Percentiles rank a stretch among this genome's conserved stretches.
Evolutionary conservation across 352 stramenopile genomes (phyloP).

Genomic region (Phytopythium ostracodes): DNA sequence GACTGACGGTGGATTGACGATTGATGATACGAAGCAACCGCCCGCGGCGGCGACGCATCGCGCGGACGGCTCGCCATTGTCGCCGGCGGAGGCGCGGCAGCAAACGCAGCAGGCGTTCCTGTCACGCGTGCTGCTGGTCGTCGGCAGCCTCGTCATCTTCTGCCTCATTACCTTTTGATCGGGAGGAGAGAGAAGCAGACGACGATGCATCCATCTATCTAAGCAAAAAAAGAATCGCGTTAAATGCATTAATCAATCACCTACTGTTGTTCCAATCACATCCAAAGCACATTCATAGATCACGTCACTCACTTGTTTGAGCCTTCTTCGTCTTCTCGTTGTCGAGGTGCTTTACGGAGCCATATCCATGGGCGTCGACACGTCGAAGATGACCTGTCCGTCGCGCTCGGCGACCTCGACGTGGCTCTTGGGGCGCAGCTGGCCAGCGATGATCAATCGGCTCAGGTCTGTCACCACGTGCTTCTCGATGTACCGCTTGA

Average conservation of each 20-base stretch:
- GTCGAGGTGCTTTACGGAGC: constrained; percentile 13
- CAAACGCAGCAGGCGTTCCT: constrained; percentile 73
- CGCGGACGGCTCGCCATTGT: constrained; percentile 39
- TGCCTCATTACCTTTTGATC: constrained; percentile 61
- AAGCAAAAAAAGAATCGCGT: background rate
- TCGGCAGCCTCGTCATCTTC: constrained; percentile 69
- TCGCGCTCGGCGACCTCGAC: constrained; percentile 46
- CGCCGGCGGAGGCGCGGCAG: constrained; percentile 48
- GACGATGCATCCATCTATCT: background rate
- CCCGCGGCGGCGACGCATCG: constrained; percentile 29
- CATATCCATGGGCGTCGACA: constrained; percentile 34
- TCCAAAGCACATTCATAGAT: background rate
- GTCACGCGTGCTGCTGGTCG: constrained; percentile 62
- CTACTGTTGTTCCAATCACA: constrained; percentile 1
- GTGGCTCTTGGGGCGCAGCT: constrained; percentile 60
- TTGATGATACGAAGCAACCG: constrained; percentile 26
- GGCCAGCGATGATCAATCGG: constrained; percentile 57
- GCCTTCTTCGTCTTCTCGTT: background rate
- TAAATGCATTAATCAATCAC: constrained; percentile 2
- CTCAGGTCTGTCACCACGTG: constrained; percentile 90
- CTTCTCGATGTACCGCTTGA: constrained; percentile 95
- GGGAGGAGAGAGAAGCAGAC: background rate
- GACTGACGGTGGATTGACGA: no score
- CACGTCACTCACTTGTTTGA: no score
- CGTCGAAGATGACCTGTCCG: constrained; percentile 49